A percentile compares a stretch with the other conserved stretches of the same genome.
phyloP scores from a whole-genome alignment of 306 rosid genomes.

The Mucuna pruriens region DNA sequence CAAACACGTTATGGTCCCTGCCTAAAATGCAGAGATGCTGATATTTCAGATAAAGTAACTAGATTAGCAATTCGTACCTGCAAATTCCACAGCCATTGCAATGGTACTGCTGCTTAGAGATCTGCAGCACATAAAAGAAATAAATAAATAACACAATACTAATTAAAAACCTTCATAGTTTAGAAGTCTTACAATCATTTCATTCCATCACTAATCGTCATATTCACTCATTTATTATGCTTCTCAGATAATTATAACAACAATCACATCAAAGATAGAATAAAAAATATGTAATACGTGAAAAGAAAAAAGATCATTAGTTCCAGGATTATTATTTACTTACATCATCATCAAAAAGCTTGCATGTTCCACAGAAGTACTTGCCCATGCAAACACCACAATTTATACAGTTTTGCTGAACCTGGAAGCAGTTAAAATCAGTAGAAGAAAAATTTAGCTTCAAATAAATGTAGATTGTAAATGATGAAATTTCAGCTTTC shows the following conservation, averaged over 20 bases:
- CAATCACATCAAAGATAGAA: not conserved
- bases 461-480: not conserved
- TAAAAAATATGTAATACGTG: not conserved
- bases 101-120: slow-evolving; percentile 80
- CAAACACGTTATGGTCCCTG: not conserved
- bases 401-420: slow-evolving; percentile 71
- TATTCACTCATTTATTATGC: not conserved
- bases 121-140: slow-evolving; percentile 47
- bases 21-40: not conserved
- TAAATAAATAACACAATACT: not conserved
- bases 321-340: slow-evolving; percentile 45
- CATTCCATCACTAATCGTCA: not conserved
- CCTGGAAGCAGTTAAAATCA: slow-evolving; percentile 51
- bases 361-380: slow-evolving; percentile 84
- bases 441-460: slow-evolving; percentile 16
- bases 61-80: slow-evolving; percentile 58
- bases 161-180: not conserved
- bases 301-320: not conserved
- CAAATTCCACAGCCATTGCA: slow-evolving; percentile 91
- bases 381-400: slow-evolving; percentile 95
- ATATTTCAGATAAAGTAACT: not conserved
- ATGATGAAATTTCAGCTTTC: not conserved
- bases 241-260: not conserved
- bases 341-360: slow-evolving; percentile 91
- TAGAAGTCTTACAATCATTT: not conserved